Conservation (phyloP, 2,329 filamentous ascomycete genomes). For the Cladosporium colombiae region DNA sequence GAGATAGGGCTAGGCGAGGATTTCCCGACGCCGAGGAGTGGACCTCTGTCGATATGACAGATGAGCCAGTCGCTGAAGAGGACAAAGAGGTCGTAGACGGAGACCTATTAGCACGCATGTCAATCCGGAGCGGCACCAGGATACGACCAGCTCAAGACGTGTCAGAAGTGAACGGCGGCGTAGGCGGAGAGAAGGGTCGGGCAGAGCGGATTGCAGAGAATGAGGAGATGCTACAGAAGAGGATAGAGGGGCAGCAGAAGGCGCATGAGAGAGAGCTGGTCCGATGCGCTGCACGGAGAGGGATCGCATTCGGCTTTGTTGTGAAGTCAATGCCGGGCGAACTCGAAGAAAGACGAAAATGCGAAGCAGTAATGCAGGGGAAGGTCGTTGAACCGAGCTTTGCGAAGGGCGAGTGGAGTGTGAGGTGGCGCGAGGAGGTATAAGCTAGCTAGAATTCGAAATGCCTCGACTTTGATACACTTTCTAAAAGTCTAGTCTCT, state of each 20-base stretch:
- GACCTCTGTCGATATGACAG: constrained; percentile 47
- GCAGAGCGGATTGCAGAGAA: constrained; percentile 57
- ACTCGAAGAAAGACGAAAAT: constrained; percentile 35
- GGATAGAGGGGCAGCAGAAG: constrained; percentile 50
- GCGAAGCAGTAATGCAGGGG: constrained; percentile 61
- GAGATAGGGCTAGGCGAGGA: constrained; percentile 42
- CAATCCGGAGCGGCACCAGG: constrained; percentile 10
- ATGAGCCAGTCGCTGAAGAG: background rate
- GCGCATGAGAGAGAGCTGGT: constrained; percentile 59
- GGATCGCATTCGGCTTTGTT: constrained; percentile 57
- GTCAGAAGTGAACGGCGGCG: constrained; percentile 58
- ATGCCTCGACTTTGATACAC: too few species aligned
- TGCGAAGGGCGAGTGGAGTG: constrained; percentile 60
- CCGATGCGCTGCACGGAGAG: constrained; percentile 61
- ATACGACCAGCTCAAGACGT: constrained; percentile 43
- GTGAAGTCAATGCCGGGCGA: constrained; percentile 18
- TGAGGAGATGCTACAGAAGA: constrained; percentile 52
- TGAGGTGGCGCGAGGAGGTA: constrained; percentile 12
- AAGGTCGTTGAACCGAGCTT: constrained; percentile 61
- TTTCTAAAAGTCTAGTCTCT: too few species aligned
- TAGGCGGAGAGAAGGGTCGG: constrained; percentile 57
- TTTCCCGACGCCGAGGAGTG: constrained; percentile 44
- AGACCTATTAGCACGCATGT: constrained; percentile 10
- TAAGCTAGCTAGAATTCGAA: too few species aligned
- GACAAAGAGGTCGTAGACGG: constrained; percentile 18